Conservation (phyloP, 805 yeast genomes). For the Candida ulmi region DNA sequence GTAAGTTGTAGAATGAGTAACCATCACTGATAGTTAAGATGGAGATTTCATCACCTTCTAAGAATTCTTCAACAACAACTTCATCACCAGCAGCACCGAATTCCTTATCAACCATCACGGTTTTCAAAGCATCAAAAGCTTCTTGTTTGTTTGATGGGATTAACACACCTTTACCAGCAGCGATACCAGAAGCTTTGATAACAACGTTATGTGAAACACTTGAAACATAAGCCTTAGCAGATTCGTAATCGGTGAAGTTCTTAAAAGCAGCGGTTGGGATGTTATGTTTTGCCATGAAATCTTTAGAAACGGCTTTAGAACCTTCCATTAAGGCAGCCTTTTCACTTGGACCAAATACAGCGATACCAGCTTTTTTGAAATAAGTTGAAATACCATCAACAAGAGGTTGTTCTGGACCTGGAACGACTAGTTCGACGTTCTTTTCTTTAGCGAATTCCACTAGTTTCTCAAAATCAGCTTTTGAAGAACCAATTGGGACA, state of each 20-base stretch:
- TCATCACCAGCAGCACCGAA: constrained; percentile 94
- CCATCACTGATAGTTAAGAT: constrained; percentile 92
- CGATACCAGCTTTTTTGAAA: constrained; percentile 80
- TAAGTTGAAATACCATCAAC: constrained; percentile 83
- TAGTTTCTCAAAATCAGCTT: constrained; percentile 62
- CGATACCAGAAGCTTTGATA: constrained; percentile 95
- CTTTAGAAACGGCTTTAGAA: constrained; percentile 89
- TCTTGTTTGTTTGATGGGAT: constrained; percentile 83
- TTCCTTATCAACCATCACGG: constrained; percentile 82
- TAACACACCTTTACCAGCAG: constrained; percentile 98
- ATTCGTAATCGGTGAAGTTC: constrained; percentile 71
- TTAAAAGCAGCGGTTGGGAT: constrained; percentile 93
- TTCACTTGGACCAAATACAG: constrained; percentile 94
- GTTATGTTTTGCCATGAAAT: constrained; percentile 84
- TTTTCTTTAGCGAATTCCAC: constrained; percentile 70
- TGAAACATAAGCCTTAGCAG: constrained; percentile 67
- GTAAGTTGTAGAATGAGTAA: constrained; percentile 81
- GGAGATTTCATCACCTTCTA: constrained; percentile 96
- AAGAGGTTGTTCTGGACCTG: constrained; percentile 99
- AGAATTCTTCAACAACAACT: constrained; percentile 90
- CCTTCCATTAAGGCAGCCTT: constrained; percentile 95
- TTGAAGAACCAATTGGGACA: constrained; percentile 59
- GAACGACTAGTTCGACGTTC: constrained; percentile 69
- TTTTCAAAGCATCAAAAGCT: constrained; percentile 77
- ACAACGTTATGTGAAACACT: constrained; percentile 71